Evolutionary conservation across 306 rosid species (phyloP).

Genomic region (Trifolium pratense): DNA sequence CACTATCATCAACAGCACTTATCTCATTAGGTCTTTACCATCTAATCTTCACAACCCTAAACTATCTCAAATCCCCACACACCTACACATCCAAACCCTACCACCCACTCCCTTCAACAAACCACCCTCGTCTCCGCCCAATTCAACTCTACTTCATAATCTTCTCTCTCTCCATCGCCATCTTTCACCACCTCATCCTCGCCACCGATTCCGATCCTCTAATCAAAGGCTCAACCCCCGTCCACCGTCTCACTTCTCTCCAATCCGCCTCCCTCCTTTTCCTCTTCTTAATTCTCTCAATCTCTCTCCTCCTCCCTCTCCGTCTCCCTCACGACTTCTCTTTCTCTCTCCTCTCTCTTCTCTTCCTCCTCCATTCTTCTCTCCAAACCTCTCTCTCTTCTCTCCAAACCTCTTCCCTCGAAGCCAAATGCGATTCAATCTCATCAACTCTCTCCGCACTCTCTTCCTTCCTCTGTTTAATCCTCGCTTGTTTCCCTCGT

Average conservation of each 20-base stretch:
- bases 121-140: conserved; percentile 53
- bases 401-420: conserved; percentile 72
- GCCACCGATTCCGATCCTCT: conserved; percentile 74
- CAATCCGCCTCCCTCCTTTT: conserved; percentile 68
- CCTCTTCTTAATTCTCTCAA: conserved; percentile 70
- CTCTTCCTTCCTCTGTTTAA: conserved; percentile 53
- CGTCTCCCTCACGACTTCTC: conserved; percentile 71
- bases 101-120: conserved; percentile 60
- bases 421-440: conserved; percentile 77
- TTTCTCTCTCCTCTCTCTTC: conserved; percentile 64
- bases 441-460: conserved; percentile 59
- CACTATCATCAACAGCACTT: conserved; percentile 57
- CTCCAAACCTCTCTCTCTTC: conserved; percentile 59
- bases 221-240: conserved; percentile 80
- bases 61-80: conserved; percentile 69
- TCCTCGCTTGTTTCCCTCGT: conserved; percentile 66
- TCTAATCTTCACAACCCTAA: conserved; percentile 55
- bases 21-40: conserved; percentile 72
- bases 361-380: conserved; percentile 70
- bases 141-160: conserved; percentile 62
- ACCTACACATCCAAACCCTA: conserved; percentile 77
- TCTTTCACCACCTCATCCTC: conserved; percentile 58
- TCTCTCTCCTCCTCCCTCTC: conserved; percentile 65
- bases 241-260: conserved; percentile 78
- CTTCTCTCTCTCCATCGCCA: conserved; percentile 55